Evolutionary conservation across 2,329 filamentous ascomycete species (phyloP).

Genomic region (Cadophora luteo-olivacea): DNA sequence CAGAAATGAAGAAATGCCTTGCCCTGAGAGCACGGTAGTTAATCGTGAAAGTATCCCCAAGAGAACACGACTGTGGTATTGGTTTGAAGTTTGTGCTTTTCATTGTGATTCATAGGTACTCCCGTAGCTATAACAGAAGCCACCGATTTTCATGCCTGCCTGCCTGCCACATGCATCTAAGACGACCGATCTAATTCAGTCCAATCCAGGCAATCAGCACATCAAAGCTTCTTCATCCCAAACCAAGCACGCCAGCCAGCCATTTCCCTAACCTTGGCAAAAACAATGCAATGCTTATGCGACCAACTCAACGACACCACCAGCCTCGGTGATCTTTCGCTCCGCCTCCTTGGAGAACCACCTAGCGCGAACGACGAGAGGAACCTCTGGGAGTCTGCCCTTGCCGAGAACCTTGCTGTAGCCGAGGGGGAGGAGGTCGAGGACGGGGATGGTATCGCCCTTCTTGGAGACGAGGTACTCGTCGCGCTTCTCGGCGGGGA

Average conservation of each 20-base stretch:
- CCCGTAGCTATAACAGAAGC: constrained; percentile 14
- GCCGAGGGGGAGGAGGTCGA: constrained; percentile 95
- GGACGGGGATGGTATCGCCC: constrained; percentile 92
- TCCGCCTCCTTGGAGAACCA: constrained; percentile 97
- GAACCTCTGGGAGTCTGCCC: constrained; percentile 91
- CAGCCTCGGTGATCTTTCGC: constrained; percentile 98
- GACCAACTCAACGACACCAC: constrained; percentile 94
- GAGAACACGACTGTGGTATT: not conserved
- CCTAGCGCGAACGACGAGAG: constrained; percentile 91
- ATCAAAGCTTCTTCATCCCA: constrained; percentile 7
- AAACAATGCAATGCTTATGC: constrained; percentile 58
- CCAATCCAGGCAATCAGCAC: not conserved
- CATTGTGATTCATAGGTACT: constrained; percentile 8
- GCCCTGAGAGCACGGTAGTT: too few relatives aligned
- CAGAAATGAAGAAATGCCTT: too few relatives aligned
- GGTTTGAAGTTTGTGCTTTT: constrained; percentile 5
- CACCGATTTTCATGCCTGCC: constrained; percentile 19
- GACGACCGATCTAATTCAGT: not conserved
- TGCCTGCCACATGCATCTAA: constrained; percentile 18
- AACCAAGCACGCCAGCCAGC: constrained; percentile 21
- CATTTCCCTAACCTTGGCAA: constrained; percentile 25
- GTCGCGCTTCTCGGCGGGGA: constrained; percentile 91
- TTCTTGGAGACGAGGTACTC: constrained; percentile 83
- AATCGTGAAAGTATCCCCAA: too few relatives aligned
- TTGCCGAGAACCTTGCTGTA: constrained; percentile 99